These are phyloP conservation scores for Epichloe typhina DNA, from an alignment of 2,329 filamentous ascomycete species.

Conservation along the genomic window DNA sequence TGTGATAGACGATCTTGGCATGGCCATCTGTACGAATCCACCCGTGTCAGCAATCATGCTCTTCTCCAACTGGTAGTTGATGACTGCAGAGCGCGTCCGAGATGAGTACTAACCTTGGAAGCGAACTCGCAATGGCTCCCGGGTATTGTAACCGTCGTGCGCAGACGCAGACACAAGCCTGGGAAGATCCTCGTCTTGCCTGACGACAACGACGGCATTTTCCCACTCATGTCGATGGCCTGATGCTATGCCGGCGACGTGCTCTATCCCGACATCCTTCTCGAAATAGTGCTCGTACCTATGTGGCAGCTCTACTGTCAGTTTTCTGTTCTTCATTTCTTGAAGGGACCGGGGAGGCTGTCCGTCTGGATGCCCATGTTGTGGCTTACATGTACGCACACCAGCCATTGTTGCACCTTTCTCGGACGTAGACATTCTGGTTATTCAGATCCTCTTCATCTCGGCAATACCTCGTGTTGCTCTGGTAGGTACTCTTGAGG, in stretches of 20 bases:
- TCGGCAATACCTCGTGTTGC: constrained; percentile 8
- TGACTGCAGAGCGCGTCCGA: too few species aligned
- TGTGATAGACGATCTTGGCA: constrained; percentile 22
- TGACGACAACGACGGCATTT: constrained; percentile 11
- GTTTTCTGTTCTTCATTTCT: too few species aligned
- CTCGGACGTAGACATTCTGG: constrained; percentile 14
- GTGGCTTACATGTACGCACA: constrained; percentile 13
- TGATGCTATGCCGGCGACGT: not conserved
- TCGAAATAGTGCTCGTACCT: constrained; percentile 14
- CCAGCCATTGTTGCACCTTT: constrained; percentile 14
- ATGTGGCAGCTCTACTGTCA: not conserved
- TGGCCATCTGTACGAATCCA: constrained; percentile 5
- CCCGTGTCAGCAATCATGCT: not conserved
- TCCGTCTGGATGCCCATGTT: too few species aligned
- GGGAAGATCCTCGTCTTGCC: constrained; percentile 2
- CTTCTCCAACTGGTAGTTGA: too few species aligned
- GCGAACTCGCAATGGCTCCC: constrained; percentile 3
- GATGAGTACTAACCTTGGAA: not conserved
- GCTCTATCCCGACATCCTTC: constrained; percentile 9
- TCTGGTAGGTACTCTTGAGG: constrained; percentile 5
- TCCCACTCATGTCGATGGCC: constrained; percentile 16
- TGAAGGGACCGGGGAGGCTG: too few species aligned
- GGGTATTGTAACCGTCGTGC: constrained; percentile 17
- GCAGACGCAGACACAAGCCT: constrained; percentile 15
- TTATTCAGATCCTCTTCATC: constrained; percentile 8